Conservation (phyloP, 2,329 filamentous ascomycete species). For the Zasmidium cellare region DNA sequence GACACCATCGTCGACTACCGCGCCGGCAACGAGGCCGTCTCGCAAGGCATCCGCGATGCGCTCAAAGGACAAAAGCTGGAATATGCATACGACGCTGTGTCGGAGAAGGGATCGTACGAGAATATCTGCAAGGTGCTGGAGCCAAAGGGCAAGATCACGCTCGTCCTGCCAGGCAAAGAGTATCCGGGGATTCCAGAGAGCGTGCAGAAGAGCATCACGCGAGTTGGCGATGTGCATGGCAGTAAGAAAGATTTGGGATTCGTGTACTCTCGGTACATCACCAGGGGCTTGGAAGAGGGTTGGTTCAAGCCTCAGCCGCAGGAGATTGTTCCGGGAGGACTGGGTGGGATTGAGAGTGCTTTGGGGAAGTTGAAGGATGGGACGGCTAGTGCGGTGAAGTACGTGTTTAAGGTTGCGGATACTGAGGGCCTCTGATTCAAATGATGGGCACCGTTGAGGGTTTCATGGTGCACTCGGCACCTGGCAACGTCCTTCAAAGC, state of each 20-base stretch:
- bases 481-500: too few species aligned
- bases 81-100: constrained; percentile 35
- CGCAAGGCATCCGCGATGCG: constrained; percentile 33
- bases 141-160: constrained; percentile 31
- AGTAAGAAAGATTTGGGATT: constrained; percentile 37
- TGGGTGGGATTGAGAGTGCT: constrained; percentile 55
- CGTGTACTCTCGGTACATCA: constrained; percentile 35
- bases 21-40: constrained; percentile 32
- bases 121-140: constrained; percentile 43
- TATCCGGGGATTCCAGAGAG: constrained; percentile 43
- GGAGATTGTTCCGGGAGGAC: constrained; percentile 56
- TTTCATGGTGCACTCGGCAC: too few species aligned
- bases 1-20: constrained; percentile 64
- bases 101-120: constrained; percentile 32
- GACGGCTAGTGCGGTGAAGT: constrained; percentile 65
- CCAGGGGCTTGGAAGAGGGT: constrained; percentile 35
- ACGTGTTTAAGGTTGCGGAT: constrained; percentile 59
- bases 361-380: constrained; percentile 59
- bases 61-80: constrained; percentile 30
- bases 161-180: constrained; percentile 39
- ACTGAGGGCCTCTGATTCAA: constrained; percentile 37
- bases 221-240: constrained; percentile 32
- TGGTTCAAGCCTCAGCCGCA: constrained; percentile 40
- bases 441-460: too few species aligned
- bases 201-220: constrained; percentile 41